Evolutionary conservation across 1,284 basidiomycete genomes (phyloP).

Genomic region (Anthracocystis walkeri): DNA sequence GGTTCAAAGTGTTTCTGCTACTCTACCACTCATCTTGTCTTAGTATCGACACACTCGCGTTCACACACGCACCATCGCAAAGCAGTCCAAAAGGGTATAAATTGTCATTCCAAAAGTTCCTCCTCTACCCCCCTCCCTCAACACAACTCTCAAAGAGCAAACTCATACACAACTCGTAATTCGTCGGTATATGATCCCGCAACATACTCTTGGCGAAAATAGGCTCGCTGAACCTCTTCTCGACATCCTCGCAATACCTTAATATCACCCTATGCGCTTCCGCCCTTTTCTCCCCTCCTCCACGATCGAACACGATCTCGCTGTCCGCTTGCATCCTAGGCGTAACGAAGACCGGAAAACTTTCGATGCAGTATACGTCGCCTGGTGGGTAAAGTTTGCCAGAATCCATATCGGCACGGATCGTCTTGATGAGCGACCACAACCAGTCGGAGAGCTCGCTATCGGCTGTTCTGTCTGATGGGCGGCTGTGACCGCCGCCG

Average conservation of each 20-base stretch:
- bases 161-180: slow-evolving; percentile 62
- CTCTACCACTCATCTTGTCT: slow-evolving; percentile 9
- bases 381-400: slow-evolving; percentile 62
- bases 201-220: slow-evolving; percentile 67
- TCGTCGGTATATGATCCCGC: slow-evolving; percentile 61
- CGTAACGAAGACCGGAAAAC: slow-evolving; percentile 60
- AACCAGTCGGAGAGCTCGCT: slow-evolving; percentile 59
- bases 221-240: slow-evolving; percentile 72
- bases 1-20: neutral
- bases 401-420: slow-evolving; percentile 58
- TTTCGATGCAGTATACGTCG: slow-evolving; percentile 61
- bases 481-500: slow-evolving; percentile 27
- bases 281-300: slow-evolving; percentile 18
- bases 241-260: slow-evolving; percentile 71
- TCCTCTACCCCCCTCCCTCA: slow-evolving; percentile 7
- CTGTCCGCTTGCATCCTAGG: slow-evolving; percentile 41
- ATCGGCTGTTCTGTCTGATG: slow-evolving; percentile 22
- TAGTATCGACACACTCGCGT: neutral
- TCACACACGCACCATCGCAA: neutral
- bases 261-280: slow-evolving; percentile 71
- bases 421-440: slow-evolving; percentile 64
- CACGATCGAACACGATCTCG: slow-evolving; percentile 26
- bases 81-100: neutral
- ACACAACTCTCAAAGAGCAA: slow-evolving; percentile 54
- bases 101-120: neutral